These are phyloP conservation scores for Ceratocystis eucalypticola DNA, from an alignment of 2,329 filamentous ascomycete genomes.

Conservation along the genomic window DNA sequence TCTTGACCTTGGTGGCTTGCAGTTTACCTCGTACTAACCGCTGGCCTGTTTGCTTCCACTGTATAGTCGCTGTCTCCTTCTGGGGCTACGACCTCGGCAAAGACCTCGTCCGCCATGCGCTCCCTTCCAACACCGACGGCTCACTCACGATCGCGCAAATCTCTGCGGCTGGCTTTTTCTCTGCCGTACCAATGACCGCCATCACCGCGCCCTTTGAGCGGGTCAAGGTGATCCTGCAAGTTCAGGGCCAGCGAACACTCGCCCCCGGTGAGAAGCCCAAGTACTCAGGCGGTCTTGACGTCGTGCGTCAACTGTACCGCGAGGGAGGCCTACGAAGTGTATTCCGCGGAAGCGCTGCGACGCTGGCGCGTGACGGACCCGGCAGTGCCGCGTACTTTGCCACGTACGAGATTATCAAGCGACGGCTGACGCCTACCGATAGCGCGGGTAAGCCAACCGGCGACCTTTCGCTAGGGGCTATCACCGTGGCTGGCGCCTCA, in stretches of 20 bases:
- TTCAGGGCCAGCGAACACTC: conserved; percentile 84
- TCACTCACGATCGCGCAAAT: conserved; percentile 73
- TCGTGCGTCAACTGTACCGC: conserved; percentile 83
- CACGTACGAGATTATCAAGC: conserved; percentile 92
- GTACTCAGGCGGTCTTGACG: conserved; percentile 76
- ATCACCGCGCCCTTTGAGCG: conserved; percentile 99
- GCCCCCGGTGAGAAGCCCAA: conserved; percentile 83
- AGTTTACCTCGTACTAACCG: background rate
- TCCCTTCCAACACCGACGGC: conserved; percentile 51
- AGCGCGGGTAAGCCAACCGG: conserved; percentile 60
- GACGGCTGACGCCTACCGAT: conserved; percentile 69
- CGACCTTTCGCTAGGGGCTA: conserved; percentile 64
- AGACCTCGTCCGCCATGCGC: conserved; percentile 59
- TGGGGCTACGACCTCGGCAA: conserved; percentile 96
- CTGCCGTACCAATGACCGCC: conserved; percentile 88
- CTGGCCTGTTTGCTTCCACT: background rate
- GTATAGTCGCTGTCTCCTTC: conserved; percentile 52
- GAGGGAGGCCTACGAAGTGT: conserved; percentile 84
- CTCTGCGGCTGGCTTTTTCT: conserved; percentile 91
- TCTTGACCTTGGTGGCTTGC: background rate
- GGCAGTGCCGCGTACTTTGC: conserved; percentile 94
- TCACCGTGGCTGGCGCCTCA: conserved; percentile 75
- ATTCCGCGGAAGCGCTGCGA: conserved; percentile 82
- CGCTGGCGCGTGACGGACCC: conserved; percentile 83
- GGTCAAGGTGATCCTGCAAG: conserved; percentile 95